Evolutionary conservation across 1,139 yeast genomes (phyloP).

Genomic region (Saccharomyces hybrid): DNA sequence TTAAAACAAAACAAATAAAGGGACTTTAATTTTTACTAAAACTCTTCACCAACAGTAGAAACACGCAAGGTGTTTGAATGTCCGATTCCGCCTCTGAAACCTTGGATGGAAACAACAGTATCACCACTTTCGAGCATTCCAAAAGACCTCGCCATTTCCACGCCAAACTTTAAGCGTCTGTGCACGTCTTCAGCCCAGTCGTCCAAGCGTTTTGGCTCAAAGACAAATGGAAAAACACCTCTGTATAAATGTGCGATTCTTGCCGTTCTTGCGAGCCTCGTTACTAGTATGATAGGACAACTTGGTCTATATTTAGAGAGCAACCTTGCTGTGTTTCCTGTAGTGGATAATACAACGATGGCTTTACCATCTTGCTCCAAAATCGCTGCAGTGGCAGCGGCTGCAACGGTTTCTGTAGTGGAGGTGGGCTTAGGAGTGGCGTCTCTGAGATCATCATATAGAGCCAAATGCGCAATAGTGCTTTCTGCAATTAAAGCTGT

Average conservation of each 20-base stretch:
- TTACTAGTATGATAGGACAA: constrained; percentile 95
- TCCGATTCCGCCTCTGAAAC: constrained; percentile 98
- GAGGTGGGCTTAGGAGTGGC: constrained; percentile 84
- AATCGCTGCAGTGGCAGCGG: constrained; percentile 93
- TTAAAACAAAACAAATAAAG: not conserved
- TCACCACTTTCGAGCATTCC: constrained; percentile 86
- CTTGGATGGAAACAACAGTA: constrained; percentile 89
- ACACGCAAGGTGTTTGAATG: constrained; percentile 96
- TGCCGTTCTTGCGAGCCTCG: constrained; percentile 89
- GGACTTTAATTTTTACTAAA: not conserved
- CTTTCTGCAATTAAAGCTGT: constrained; percentile 94
- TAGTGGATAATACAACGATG: constrained; percentile 87
- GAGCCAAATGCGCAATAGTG: constrained; percentile 83
- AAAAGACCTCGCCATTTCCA: constrained; percentile 78
- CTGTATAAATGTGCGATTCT: constrained; percentile 94
- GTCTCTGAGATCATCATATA: constrained; percentile 82
- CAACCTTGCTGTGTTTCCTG: constrained; percentile 92
- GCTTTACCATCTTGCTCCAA: constrained; percentile 97
- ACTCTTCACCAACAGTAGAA: constrained; percentile 32
- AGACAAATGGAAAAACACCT: constrained; percentile 96
- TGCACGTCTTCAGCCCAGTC: constrained; percentile 98
- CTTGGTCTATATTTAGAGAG: constrained; percentile 96
- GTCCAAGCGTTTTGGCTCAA: constrained; percentile 55
- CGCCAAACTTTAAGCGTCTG: constrained; percentile 89
- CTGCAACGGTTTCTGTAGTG: constrained; percentile 93